phyloP scores from a whole-genome alignment of 2,329 filamentous ascomycete species.

The Monilinia fructicola region DNA sequence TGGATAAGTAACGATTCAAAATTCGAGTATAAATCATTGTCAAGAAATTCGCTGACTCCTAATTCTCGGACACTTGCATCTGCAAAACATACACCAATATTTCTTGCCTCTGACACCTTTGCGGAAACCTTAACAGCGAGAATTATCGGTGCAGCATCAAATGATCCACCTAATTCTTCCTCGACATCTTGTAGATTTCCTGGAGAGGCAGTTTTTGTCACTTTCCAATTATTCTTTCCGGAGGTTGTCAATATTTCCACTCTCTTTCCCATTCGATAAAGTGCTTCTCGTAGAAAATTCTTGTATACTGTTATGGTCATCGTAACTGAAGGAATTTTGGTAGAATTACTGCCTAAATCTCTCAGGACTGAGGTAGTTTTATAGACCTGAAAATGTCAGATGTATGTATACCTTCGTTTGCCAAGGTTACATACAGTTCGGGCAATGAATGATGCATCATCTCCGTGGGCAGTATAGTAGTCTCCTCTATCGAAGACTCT shows the following conservation, averaged over 20 bases:
- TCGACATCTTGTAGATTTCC: conserved; percentile 97
- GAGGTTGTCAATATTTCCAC: conserved; percentile 85
- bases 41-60: conserved; percentile 96
- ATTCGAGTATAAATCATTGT: conserved; percentile 98
- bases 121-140: conserved; percentile 89
- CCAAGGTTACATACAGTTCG: conserved; percentile 56
- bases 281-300: conserved; percentile 89
- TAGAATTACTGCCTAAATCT: conserved; percentile 80
- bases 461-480: conserved; percentile 91
- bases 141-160: conserved; percentile 91
- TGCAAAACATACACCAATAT: conserved; percentile 93
- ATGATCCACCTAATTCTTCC: conserved; percentile 86
- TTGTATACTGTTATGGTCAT: conserved; percentile 94
- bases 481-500: conserved; percentile 93
- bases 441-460: conserved; percentile 81
- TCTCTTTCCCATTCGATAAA: conserved; percentile 87
- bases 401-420: not conserved
- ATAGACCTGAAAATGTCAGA: conserved; percentile 64
- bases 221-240: conserved; percentile 86
- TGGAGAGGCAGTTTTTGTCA: conserved; percentile 87
- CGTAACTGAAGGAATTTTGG: conserved; percentile 88
- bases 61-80: conserved; percentile 95
- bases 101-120: conserved; percentile 81
- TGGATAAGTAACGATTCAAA: conserved; percentile 96
- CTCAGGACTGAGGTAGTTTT: conserved; percentile 95